Evolutionary conservation across 345 rosid genomes (phyloP).

Genomic region (Citropsis articulata): DNA sequence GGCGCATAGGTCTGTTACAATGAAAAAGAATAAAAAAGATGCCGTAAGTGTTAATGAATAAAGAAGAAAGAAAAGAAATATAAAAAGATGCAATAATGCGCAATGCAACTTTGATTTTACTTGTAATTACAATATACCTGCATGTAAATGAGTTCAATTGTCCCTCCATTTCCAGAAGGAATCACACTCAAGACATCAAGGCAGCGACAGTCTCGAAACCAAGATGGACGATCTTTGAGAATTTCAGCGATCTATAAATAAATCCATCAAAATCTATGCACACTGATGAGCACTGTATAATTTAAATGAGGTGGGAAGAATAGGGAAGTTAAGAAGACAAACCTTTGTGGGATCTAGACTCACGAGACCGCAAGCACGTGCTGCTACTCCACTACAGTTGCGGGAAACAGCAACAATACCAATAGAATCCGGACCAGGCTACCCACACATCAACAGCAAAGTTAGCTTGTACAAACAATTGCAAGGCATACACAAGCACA

Average conservation of each 20-base stretch:
- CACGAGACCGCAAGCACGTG: conserved; percentile 99
- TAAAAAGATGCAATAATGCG: background rate
- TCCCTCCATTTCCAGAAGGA: conserved; percentile 84
- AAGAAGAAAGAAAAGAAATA: background rate
- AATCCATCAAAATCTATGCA: conserved; percentile 11
- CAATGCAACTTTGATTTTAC: background rate
- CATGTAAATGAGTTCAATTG: conserved; percentile 81
- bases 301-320: background rate
- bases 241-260: conserved; percentile 72
- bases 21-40: background rate
- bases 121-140: conserved; percentile 50
- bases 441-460: conserved; percentile 13
- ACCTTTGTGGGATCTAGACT: conserved; percentile 99
- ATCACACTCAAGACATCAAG: conserved; percentile 65
- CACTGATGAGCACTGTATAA: background rate
- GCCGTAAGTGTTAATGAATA: background rate
- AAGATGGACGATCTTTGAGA: conserved; percentile 93
- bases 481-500: background rate
- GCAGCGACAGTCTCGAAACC: conserved; percentile 95
- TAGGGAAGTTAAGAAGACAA: background rate
- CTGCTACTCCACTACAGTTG: conserved; percentile 97
- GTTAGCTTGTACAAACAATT: background rate
- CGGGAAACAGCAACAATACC: conserved; percentile 98
- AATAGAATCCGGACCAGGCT: conserved; percentile 99
- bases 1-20: conserved; percentile 76